Evolutionary conservation across 1,139 yeast genomes (phyloP).

Genomic region (Debaryomyces sp.): DNA sequence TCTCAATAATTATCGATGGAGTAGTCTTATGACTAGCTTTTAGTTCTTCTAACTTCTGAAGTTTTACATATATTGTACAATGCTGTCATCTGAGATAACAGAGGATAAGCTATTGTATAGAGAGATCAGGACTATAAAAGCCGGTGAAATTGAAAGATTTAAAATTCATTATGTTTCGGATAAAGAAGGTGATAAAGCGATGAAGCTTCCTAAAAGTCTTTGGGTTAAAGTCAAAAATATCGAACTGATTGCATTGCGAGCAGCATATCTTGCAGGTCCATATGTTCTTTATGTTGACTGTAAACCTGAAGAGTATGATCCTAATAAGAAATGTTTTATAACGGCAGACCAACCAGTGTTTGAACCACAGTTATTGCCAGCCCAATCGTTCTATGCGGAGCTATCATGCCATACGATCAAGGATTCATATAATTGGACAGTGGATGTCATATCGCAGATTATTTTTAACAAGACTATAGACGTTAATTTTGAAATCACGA

Average conservation of each 20-base stretch:
- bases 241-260: slow-evolving; percentile 76
- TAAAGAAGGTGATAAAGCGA: slow-evolving; percentile 16
- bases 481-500: slow-evolving; percentile 66
- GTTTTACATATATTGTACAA: not conserved
- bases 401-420: slow-evolving; percentile 42
- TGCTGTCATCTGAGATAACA: not conserved
- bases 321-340: slow-evolving; percentile 53
- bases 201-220: slow-evolving; percentile 28
- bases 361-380: slow-evolving; percentile 71
- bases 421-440: slow-evolving; percentile 66
- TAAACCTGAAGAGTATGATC: slow-evolving; percentile 63
- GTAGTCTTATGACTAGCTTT: not conserved
- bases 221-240: slow-evolving; percentile 74
- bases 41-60: not conserved
- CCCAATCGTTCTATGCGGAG: slow-evolving; percentile 55
- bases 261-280: slow-evolving; percentile 91
- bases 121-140: slow-evolving; percentile 34
- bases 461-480: slow-evolving; percentile 72
- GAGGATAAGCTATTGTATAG: slow-evolving; percentile 34
- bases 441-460: slow-evolving; percentile 83
- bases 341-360: slow-evolving; percentile 70
- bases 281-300: slow-evolving; percentile 86
- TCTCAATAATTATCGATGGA: not conserved
- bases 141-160: slow-evolving; percentile 43
- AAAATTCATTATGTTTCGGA: slow-evolving; percentile 35